phyloP scores from a whole-genome alignment of 2,329 filamentous ascomycete species.

The Ceratocystis cacaofunesta region DNA sequence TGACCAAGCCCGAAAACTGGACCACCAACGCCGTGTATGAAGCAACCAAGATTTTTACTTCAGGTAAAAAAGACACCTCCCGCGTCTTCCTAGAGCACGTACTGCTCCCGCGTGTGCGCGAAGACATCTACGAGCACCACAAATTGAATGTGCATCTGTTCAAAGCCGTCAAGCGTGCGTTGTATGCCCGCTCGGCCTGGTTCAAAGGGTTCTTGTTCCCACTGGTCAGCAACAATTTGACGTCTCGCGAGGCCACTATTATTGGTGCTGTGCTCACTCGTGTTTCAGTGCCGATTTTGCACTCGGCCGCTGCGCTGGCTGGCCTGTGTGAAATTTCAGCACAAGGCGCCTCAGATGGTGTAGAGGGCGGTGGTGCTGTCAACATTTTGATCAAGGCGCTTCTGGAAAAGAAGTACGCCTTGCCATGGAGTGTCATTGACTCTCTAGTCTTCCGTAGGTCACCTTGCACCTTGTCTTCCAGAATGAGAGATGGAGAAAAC shows the following conservation, averaged over 20 bases:
- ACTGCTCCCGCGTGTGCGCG: constrained; percentile 75
- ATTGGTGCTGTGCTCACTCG: constrained; percentile 72
- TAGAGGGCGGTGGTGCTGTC: constrained; percentile 76
- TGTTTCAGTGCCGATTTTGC: constrained; percentile 76
- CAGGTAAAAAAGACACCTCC: constrained; percentile 61
- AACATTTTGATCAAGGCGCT: constrained; percentile 92
- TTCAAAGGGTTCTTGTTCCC: constrained; percentile 96
- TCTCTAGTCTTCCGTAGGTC: constrained; percentile 58
- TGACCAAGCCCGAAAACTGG: constrained; percentile 64
- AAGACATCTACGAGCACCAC: constrained; percentile 86
- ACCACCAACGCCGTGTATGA: constrained; percentile 71
- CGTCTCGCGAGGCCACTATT: constrained; percentile 80
- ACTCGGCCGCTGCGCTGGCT: constrained; percentile 83
- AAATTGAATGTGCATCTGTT: constrained; percentile 94
- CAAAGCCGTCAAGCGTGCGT: constrained; percentile 76
- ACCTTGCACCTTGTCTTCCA: neutral
- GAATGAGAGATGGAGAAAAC: neutral
- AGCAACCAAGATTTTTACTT: constrained; percentile 84
- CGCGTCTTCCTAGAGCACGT: constrained; percentile 79
- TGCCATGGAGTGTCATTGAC: constrained; percentile 90
- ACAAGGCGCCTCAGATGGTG: constrained; percentile 68
- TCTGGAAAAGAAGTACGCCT: constrained; percentile 90
- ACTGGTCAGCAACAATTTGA: constrained; percentile 71
- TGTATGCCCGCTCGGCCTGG: constrained; percentile 90
- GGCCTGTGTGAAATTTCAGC: constrained; percentile 88